These are phyloP conservation scores for Dorcoceras hygrometricum DNA, from an alignment of 257 asterid species.

Conservation along the genomic window DNA sequence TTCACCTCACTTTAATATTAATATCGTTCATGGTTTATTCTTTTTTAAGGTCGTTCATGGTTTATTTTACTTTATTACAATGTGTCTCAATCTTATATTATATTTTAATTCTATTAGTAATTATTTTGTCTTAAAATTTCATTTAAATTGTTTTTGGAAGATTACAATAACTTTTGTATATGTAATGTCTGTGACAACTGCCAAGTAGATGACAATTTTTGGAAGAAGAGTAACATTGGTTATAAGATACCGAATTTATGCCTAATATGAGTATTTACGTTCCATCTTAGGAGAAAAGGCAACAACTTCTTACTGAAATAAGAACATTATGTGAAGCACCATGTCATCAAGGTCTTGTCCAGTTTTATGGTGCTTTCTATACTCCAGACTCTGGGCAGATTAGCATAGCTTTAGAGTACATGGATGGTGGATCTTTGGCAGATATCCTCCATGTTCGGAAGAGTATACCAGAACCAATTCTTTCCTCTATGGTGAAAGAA, in stretches of 20 bases:
- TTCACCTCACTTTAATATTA: not conserved
- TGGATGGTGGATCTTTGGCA: slow-evolving; percentile 99
- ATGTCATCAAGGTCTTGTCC: slow-evolving; percentile 82
- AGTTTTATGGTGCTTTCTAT: slow-evolving; percentile 92
- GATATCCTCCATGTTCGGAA: slow-evolving; percentile 62
- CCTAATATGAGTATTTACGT: slow-evolving; percentile 23
- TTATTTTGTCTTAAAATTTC: no score
- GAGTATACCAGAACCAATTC: slow-evolving; percentile 74
- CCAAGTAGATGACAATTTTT: not conserved
- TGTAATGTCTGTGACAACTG: not conserved
- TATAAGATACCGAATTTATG: slow-evolving; percentile 1
- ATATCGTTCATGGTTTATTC: no score
- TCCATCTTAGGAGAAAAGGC: slow-evolving; percentile 83
- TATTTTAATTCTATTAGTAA: no score
- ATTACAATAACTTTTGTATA: no score
- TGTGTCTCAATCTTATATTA: not conserved
- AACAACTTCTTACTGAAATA: slow-evolving; percentile 95
- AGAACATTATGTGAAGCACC: slow-evolving; percentile 95
- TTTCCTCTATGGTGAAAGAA: slow-evolving; percentile 81
- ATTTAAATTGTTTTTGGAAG: no score
- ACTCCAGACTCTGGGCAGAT: slow-evolving; percentile 98
- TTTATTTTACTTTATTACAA: no score
- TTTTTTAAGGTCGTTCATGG: no score
- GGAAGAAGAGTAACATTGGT: not conserved
- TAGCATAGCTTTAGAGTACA: slow-evolving; percentile 93